Base-by-base conservation (phyloP, 2,329 filamentous ascomycete genomes). In the Zymoseptoria passerinii region DNA sequence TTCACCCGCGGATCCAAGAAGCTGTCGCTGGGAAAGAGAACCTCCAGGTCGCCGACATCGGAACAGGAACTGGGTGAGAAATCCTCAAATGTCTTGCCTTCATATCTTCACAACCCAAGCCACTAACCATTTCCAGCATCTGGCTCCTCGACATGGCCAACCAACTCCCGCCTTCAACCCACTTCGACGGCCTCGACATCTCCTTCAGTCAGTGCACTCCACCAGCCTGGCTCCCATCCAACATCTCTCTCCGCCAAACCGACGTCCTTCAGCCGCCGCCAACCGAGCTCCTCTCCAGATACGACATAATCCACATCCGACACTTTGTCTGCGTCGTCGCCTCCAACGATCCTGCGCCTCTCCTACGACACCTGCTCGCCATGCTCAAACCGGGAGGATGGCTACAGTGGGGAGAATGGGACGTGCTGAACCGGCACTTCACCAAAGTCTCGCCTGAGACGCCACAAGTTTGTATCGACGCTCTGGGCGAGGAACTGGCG, bases 241-340 rank as follows among this genome's bases (percentile, higher is more conserved):
- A 68, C 44, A 53, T 66, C 16, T 57, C 57, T 5, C 56, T 68
- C 7, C 48, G 59, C 9, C 58, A 59, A 9, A 59, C 62, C 29
- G 65, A 69, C 44, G 52, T 66, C 7, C 61, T 65, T 29, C 51
- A 54, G 1, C 59, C 59, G 2, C 48, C 63, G 10, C 63, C 66
- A 5, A 55, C 58, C 13, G 57, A 58, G 52, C 23, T 62, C 58
- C 9, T 55, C 28, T 50, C 58, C 28, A 55, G 58, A 19, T 69
- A 64, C 60, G 67, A 68, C 55, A 55, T 69, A 9, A 59, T 69
- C 9, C 63, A 68, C 53, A 60, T 69, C 28, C 62, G 66, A 44
- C 62, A 66, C 48, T 66, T 69, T 55, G 58, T 65, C 16, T 63
- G 65, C 35, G 61, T 65, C 1, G 58, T 68, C 19, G 58, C 63